Base-by-base conservation (phyloP, 2,329 filamentous ascomycete genomes). In the Rasamsonia emersonii region DNA sequence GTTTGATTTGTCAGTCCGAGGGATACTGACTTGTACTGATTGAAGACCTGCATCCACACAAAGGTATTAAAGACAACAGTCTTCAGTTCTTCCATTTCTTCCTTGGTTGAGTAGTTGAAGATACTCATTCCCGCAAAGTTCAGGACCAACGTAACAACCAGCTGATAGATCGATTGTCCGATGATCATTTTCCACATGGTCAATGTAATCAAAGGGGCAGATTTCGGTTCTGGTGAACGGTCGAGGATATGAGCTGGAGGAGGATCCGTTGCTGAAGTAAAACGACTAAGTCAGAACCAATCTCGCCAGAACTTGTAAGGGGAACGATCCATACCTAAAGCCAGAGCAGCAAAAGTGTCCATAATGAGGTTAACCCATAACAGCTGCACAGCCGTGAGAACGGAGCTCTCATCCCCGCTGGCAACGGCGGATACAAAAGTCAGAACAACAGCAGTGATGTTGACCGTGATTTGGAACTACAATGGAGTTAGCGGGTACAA, bases 351-450 rank as follows among this genome's bases (percentile, higher is more conserved):
- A 38, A 80, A 77, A 4, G 76, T 79, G 44, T 79, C 75, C 75
- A 81, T 80, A 48, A 80, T 80, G 28, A 81, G 58, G 47, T 81
- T 81, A 30, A 80, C 73, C 77, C 77, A 81, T 19, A 81, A 64
- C 25, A 81, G 66, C 44, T 81, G 77, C 1, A 80, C 75, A 1
- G 78, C 75, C 1, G 71, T 78, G 26, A 81, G 68, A 2, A 81
- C 73, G 4, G 76, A 73, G 26, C 68, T 56, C 57, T 71, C 69
- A 8, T 70, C 59, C 4, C 60, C 51, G 35, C 66, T 68, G 6
- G 73, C 69, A 28, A 81, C 71, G 3, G 77, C 73, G 2, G 76
- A 75, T 40, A 79, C 63, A 33, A 81, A 79, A 1, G 77, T 77
- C 6, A 81, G 65, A 14, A 79, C 51, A 10, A 80, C 76, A 2